Conservation (phyloP, 768 basidiomycete species). For the Lactarius deliciosus region DNA sequence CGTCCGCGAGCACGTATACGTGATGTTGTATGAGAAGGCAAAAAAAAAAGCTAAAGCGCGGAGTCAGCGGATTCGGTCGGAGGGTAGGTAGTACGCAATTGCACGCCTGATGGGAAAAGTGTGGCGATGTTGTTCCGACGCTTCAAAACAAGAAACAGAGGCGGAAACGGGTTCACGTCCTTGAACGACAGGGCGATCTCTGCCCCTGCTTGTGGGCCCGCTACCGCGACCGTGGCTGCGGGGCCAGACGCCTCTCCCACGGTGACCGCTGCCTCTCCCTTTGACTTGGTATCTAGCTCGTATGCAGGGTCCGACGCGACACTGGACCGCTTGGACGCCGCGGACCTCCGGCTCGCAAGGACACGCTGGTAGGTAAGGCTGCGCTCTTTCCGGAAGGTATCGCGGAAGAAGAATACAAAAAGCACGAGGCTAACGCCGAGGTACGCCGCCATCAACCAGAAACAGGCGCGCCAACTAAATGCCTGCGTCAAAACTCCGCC, state of each 20-base stretch:
- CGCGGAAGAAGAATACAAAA: conserved; percentile 70
- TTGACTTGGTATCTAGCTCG: too few species aligned
- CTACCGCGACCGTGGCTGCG: not conserved
- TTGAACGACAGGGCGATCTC: conserved; percentile 55
- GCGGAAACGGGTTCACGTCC: conserved; percentile 75
- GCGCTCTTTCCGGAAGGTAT: conserved; percentile 81
- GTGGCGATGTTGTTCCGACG: conserved; percentile 67
- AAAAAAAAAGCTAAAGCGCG: conserved; percentile 58
- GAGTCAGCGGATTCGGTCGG: not conserved
- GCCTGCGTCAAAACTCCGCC: conserved; percentile 66
- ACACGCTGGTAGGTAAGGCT: conserved; percentile 77
- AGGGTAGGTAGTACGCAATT: not conserved
- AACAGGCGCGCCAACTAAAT: conserved; percentile 76
- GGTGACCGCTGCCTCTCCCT: not conserved
- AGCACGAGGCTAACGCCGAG: conserved; percentile 52
- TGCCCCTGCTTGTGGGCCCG: conserved; percentile 25
- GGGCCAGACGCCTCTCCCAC: not conserved
- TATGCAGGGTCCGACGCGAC: conserved; percentile 30
- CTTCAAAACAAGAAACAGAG: conserved; percentile 56
- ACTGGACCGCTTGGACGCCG: conserved; percentile 32
- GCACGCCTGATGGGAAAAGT: conserved; percentile 60
- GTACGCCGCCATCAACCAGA: conserved; percentile 77
- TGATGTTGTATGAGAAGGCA: conserved; percentile 65
- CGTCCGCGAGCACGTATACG: conserved; percentile 74
- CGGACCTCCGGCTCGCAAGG: conserved; percentile 42